Evolutionary conservation across 345 rosid species (phyloP), one percentile per base, ranked within the genome.

Genomic region (Salix exigua): DNA sequence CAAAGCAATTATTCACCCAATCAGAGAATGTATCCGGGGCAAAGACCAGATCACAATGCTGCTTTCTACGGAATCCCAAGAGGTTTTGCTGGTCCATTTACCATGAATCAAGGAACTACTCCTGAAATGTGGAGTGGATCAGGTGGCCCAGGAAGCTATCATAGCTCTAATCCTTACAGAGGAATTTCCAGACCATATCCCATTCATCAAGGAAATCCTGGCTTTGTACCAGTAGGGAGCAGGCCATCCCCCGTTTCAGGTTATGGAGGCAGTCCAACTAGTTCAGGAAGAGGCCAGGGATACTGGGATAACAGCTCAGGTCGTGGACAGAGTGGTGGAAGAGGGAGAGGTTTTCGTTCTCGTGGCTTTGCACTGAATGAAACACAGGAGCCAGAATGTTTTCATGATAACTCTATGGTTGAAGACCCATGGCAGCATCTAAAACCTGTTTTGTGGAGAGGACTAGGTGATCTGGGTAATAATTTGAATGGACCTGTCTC

Each of bases 351-450:
- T 70, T 77, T 42, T 76, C 80, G 28, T 77, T 68, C 75, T 70
- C 80, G 28, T 65, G 83, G 80, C 28, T 73, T 82, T 35, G 78
- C 70, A 76, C n/a, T 35, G 18, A 79, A 60, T 63, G 76, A 74
- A 30, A 74, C 72, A 63, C 67, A 17, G 35, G 84, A 84, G 73
- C 92, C 88, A 6, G 85, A 87, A 74, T 30, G 77, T 48, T 89
- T 88, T 77, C 91, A 82, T 66, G 75, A 87, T 58, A 84, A 80
- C 64, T 94, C 97, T 72, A 94, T 94, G 98, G 74, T 88, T 72
- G 91, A 88, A 77, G 91, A 94, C 73, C 98, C 98, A 26, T 94
- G 97, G 97, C 77, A 84, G 81, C 37, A 80, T 76, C 66, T 94
- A 31, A 73, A 85, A 68, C 97, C 97, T 74, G 80, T 84, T 74